Percentiles rank a stretch among this genome's conserved stretches.
Conservation (phyloP, 2,329 filamentous ascomycete genomes). For the Sphaerulina populicola region DNA sequence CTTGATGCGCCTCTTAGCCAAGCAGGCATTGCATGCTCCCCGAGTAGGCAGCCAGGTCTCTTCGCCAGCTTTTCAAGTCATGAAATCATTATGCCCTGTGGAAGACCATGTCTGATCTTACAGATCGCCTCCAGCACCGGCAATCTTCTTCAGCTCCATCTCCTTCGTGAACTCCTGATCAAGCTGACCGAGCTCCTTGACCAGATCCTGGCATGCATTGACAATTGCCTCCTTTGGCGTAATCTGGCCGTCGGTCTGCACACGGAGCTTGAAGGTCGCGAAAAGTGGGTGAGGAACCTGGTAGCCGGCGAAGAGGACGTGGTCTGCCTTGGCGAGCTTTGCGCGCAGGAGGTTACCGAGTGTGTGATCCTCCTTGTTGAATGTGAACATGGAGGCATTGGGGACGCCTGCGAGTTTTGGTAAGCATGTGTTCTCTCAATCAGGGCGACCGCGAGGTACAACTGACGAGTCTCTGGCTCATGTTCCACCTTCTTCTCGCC, state of each 20-base stretch:
- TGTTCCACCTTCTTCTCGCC: slow-evolving; percentile 92
- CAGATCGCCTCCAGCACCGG: slow-evolving; percentile 27
- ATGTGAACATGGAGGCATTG: slow-evolving; percentile 87
- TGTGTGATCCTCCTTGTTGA: slow-evolving; percentile 78
- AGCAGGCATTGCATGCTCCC: not conserved
- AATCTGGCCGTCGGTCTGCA: slow-evolving; percentile 84
- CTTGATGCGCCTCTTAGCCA: slow-evolving; percentile 18
- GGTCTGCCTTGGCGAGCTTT: slow-evolving; percentile 72
- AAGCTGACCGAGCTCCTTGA: slow-evolving; percentile 70
- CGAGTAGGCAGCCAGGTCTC: not conserved
- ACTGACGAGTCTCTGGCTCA: slow-evolving; percentile 78
- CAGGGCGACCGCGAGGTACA: not conserved
- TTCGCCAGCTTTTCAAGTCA: not conserved
- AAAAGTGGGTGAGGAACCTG: slow-evolving; percentile 51
- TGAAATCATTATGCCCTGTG: not conserved
- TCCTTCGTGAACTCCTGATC: slow-evolving; percentile 88
- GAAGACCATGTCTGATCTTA: slow-evolving; percentile 5
- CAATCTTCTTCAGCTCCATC: slow-evolving; percentile 81
- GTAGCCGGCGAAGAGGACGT: slow-evolving; percentile 87
- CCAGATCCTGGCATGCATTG: slow-evolving; percentile 69
- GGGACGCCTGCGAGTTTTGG: slow-evolving; percentile 59
- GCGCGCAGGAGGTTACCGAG: slow-evolving; percentile 82
- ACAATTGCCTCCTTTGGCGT: slow-evolving; percentile 84
- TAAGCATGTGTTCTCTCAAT: too few relatives aligned
- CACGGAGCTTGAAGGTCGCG: slow-evolving; percentile 55